phyloP scores from a whole-genome alignment of 2,329 filamentous ascomycete species.

The Scopulariopsis brevicaulis region DNA sequence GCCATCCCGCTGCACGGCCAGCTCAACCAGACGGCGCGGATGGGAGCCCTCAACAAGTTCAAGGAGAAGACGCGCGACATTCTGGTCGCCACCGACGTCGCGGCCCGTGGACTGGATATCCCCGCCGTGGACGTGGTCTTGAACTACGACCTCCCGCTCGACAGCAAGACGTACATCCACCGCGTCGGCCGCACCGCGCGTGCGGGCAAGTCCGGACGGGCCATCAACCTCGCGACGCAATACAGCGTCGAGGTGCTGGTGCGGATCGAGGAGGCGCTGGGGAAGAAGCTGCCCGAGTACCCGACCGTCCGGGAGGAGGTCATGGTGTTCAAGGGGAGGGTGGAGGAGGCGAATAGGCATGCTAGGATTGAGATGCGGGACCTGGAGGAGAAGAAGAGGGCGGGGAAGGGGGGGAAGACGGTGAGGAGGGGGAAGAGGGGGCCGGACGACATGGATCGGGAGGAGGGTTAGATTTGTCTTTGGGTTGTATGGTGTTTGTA shows the following conservation, averaged over 20 bases:
- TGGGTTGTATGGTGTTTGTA: background rate
- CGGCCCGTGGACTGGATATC: conserved; percentile 84
- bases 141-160: conserved; percentile 74
- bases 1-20: conserved; percentile 92
- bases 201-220: conserved; percentile 74
- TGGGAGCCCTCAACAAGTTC: conserved; percentile 88
- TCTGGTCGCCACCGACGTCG: conserved; percentile 88
- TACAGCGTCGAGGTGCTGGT: conserved; percentile 76
- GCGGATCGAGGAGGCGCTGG: conserved; percentile 72
- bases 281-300: conserved; percentile 63
- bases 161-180: conserved; percentile 86
- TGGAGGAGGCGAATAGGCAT: conserved; percentile 73
- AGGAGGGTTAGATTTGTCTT: conserved; percentile 45
- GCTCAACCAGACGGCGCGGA: conserved; percentile 73
- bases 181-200: conserved; percentile 80
- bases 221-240: conserved; percentile 73
- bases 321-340: conserved; percentile 65
- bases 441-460: conserved; percentile 60
- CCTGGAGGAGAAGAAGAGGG: conserved; percentile 56
- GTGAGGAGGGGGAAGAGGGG: conserved; percentile 28
- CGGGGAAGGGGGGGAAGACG: conserved; percentile 35
- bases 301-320: conserved; percentile 69
- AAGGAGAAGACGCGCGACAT: conserved; percentile 70
- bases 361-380: conserved; percentile 75
- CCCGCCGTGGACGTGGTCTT: conserved; percentile 81